Evolutionary conservation across 768 basidiomycete species (phyloP).

Genomic region (Dioszegia crocea): DNA sequence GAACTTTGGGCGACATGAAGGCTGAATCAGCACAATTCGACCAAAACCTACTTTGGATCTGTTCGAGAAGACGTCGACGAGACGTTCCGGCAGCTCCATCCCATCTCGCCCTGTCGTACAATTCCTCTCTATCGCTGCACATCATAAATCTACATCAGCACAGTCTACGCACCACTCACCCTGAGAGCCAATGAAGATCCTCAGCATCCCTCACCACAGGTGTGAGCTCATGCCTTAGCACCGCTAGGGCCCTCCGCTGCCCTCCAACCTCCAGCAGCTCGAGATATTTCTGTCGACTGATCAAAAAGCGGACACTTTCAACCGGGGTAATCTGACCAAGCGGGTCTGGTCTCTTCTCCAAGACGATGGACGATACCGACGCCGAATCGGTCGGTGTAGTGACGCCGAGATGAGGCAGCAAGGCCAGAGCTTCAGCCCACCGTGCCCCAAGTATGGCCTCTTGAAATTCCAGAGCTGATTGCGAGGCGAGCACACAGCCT

Average conservation of each 20-base stretch:
- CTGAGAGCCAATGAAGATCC: slow-evolving; percentile 78
- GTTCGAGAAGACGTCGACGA: slow-evolving; percentile 66
- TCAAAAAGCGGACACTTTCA: slow-evolving; percentile 77
- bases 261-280: slow-evolving; percentile 79
- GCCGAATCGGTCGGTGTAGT: slow-evolving; percentile 54
- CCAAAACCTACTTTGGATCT: slow-evolving; percentile 67
- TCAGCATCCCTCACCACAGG: slow-evolving; percentile 74
- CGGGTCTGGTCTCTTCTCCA: slow-evolving; percentile 21
- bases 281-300: slow-evolving; percentile 92
- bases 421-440: slow-evolving; percentile 73
- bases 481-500: slow-evolving; percentile 76
- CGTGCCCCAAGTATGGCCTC: slow-evolving; percentile 71
- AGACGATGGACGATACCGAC: slow-evolving; percentile 22
- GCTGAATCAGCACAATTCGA: slow-evolving; percentile 53
- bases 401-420: slow-evolving; percentile 67
- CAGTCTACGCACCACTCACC: slow-evolving; percentile 55
- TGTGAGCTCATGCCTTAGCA: slow-evolving; percentile 82
- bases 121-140: slow-evolving; percentile 79
- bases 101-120: slow-evolving; percentile 77
- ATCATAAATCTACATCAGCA: slow-evolving; percentile 69
- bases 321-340: too few relatives aligned
- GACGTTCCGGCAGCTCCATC: slow-evolving; percentile 81
- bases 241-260: slow-evolving; percentile 74
- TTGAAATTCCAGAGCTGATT: slow-evolving; percentile 73
- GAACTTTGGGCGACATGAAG: slow-evolving; percentile 81